These are phyloP conservation scores for Anthracocystis panici-leucophaei DNA, from an alignment of 1,284 basidiomycete species.

Conservation along the genomic window DNA sequence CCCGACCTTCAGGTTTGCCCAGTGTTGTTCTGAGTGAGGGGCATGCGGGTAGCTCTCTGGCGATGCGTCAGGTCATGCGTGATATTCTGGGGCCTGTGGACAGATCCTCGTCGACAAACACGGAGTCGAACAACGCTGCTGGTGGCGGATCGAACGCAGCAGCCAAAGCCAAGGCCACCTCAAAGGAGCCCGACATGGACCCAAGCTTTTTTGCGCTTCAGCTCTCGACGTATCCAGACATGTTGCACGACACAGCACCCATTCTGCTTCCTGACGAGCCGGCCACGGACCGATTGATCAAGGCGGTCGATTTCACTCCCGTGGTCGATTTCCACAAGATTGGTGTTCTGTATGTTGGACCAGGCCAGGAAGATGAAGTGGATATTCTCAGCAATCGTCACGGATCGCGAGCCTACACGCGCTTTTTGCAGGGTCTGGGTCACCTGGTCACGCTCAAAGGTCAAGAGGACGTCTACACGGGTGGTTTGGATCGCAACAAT, in stretches of 20 bases:
- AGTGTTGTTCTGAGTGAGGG: slow-evolving; percentile 18
- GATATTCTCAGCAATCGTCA: slow-evolving; percentile 91
- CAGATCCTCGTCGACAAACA: not conserved
- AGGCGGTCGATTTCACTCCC: slow-evolving; percentile 84
- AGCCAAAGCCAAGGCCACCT: slow-evolving; percentile 8
- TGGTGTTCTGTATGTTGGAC: slow-evolving; percentile 94
- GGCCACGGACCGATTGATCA: slow-evolving; percentile 76
- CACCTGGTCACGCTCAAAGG: slow-evolving; percentile 89
- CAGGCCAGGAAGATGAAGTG: slow-evolving; percentile 84
- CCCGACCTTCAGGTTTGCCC: slow-evolving; percentile 2
- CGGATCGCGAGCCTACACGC: slow-evolving; percentile 93
- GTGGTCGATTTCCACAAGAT: slow-evolving; percentile 98
- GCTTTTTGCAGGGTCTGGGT: slow-evolving; percentile 90
- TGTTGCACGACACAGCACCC: slow-evolving; percentile 66
- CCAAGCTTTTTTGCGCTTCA: slow-evolving; percentile 90
- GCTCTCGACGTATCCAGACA: slow-evolving; percentile 74
- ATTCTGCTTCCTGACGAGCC: slow-evolving; percentile 73
- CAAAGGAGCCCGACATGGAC: slow-evolving; percentile 74
- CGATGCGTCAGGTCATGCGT: slow-evolving; percentile 55
- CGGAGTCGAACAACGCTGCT: not conserved
- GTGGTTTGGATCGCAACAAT: slow-evolving; percentile 86
- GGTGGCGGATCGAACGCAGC: slow-evolving; percentile 1
- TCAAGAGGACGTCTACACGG: slow-evolving; percentile 85
- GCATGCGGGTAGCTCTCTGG: slow-evolving; percentile 29
- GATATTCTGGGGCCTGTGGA: slow-evolving; percentile 42